Evolutionary conservation across 305 asterid species (phyloP).

Genomic region (Coffea humblotiana): DNA sequence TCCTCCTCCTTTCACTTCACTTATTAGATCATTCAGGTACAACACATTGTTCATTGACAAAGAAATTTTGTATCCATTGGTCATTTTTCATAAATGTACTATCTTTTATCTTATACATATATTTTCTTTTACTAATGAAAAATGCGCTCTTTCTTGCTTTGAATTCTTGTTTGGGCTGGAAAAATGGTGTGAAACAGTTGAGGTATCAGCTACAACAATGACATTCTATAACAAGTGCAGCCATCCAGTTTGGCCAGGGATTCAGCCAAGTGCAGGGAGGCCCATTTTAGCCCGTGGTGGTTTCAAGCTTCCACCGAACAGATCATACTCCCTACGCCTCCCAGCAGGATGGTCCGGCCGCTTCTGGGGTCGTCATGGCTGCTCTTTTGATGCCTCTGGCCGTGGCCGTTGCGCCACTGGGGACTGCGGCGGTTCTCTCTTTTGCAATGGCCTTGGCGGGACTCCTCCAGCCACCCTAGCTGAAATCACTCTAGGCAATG

Average conservation of each 20-base stretch:
- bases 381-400: conserved; percentile 52
- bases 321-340: conserved; percentile 34
- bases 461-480: conserved; percentile 72
- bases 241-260: conserved; percentile 54
- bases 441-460: conserved; percentile 66
- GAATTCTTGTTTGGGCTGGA: not conserved
- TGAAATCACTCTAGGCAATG: conserved; percentile 61
- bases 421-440: conserved; percentile 72
- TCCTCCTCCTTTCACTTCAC: conserved; percentile 21
- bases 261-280: conserved; percentile 47
- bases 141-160: not conserved
- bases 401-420: conserved; percentile 74
- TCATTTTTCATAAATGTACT: not conserved
- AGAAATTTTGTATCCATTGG: not conserved
- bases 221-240: conserved; percentile 44
- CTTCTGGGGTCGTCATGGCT: conserved; percentile 79
- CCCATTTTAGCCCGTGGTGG: conserved; percentile 47
- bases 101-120: not conserved
- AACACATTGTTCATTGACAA: not conserved
- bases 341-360: conserved; percentile 86
- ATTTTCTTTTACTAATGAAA: not conserved
- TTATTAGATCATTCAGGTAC: conserved; percentile 29
- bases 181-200: conserved; percentile 16
- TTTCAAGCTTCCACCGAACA: conserved; percentile 40
- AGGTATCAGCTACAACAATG: conserved; percentile 39